Conservation (phyloP, 129 eudicot species). For the Helichrysum umbraculigerum region DNA sequence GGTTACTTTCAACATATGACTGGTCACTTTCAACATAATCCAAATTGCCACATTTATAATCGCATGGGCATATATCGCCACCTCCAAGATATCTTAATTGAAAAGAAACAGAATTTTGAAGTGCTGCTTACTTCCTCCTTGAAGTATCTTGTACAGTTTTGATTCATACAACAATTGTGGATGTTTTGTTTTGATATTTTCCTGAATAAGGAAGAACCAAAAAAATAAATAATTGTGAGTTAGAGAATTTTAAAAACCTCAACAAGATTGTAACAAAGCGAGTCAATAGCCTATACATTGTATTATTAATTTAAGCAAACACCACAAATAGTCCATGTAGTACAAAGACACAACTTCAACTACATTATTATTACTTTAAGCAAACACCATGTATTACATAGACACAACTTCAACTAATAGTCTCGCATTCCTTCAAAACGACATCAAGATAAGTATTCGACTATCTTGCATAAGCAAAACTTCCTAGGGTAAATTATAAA, state of each 20-base stretch:
- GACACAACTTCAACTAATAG: neutral
- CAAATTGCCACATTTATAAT: neutral
- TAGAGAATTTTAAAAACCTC: constrained; percentile 3
- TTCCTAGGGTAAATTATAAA: neutral
- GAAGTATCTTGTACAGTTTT: constrained; percentile 86
- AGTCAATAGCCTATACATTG: neutral
- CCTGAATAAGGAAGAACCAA: constrained; percentile 49
- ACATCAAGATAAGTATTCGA: neutral
- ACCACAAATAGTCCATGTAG: neutral
- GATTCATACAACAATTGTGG: constrained; percentile 93
- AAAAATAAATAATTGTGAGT: neutral
- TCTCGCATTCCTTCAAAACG: constrained; percentile 3
- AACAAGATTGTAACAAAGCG: constrained; percentile 9
- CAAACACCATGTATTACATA: neutral
- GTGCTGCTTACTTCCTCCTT: constrained; percentile 90
- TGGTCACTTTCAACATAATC: neutral
- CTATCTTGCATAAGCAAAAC: neutral
- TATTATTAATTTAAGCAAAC: neutral
- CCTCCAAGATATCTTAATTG: neutral
- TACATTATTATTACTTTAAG: neutral
- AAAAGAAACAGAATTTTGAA: constrained; percentile 10
- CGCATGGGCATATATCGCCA: neutral
- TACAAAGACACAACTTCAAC: no score
- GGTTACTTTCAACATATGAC: neutral
- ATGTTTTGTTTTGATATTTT: constrained; percentile 93